Evolutionary conservation across 176 grass and related monocot genomes (phyloP).

Genomic region (Echinochloa phyllopogon): DNA sequence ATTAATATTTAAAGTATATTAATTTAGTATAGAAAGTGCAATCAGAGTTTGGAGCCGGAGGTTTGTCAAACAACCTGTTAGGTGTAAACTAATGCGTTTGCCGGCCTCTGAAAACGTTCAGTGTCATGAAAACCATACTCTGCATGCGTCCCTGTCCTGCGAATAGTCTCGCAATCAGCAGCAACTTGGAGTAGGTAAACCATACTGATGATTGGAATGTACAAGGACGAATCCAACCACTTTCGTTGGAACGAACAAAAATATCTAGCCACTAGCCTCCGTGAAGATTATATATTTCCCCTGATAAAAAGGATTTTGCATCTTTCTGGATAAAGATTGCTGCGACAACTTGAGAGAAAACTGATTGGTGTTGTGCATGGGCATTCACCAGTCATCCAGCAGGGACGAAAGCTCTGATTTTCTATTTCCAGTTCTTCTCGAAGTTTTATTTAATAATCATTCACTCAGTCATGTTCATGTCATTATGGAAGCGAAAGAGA

Average conservation of each 20-base stretch:
- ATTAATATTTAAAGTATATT: too few relatives aligned
- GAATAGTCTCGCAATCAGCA: not conserved
- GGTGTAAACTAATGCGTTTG: not conserved
- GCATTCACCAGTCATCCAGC: too few relatives aligned
- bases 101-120: not conserved
- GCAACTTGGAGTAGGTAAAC: not conserved
- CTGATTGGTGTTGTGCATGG: not conserved
- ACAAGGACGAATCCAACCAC: not conserved
- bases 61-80: too few relatives aligned
- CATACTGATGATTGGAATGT: not conserved
- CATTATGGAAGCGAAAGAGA: not conserved
- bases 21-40: too few relatives aligned
- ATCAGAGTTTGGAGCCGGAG: too few relatives aligned
- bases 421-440: too few relatives aligned
- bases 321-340: not conserved
- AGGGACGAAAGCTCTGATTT: not conserved
- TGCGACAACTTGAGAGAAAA: not conserved
- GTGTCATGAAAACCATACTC: not conserved
- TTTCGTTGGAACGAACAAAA: too few relatives aligned
- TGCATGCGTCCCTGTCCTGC: slow-evolving; percentile 20
- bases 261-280: too few relatives aligned
- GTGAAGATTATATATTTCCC: too few relatives aligned
- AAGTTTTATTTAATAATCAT: not conserved
- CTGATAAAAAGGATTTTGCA: too few relatives aligned
- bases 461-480: not conserved